A percentile compares a stretch with the other conserved stretches of the same genome.
phyloP scores from a whole-genome alignment of 495 filamentous ascomycete species.

The Articulospora tetracladia region DNA sequence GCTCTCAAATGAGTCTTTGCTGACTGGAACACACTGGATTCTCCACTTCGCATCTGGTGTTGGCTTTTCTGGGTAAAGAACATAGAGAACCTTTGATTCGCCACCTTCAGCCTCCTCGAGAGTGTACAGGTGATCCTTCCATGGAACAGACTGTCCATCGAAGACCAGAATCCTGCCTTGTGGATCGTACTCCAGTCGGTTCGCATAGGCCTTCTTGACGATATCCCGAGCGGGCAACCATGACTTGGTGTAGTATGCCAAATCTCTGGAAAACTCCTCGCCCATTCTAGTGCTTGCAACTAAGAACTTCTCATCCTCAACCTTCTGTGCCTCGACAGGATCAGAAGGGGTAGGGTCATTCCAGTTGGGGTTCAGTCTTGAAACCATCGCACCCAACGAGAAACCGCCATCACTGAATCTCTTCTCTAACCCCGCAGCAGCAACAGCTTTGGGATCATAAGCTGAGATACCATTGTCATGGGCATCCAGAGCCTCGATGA shows the following conservation, averaged over 20 bases:
- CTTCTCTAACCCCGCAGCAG: constrained; percentile 65
- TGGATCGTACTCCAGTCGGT: constrained; percentile 60
- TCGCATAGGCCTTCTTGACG: constrained; percentile 66
- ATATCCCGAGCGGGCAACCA: constrained; percentile 87
- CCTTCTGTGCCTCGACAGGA: constrained; percentile 58
- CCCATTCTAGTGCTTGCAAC: constrained; percentile 78
- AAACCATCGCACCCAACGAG: constrained; percentile 77
- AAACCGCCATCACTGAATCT: constrained; percentile 78
- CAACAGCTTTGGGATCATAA: constrained; percentile 65
- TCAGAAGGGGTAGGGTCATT: constrained; percentile 45
- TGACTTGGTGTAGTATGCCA: constrained; percentile 63
- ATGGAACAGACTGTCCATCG: constrained; percentile 70
- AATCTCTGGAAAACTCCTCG: constrained; percentile 73
- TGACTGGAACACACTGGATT: constrained; percentile 79
- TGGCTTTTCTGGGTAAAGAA: constrained; percentile 84
- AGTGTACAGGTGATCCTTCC: constrained; percentile 93
- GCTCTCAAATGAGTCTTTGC: constrained; percentile 81
- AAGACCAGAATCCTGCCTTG: constrained; percentile 79
- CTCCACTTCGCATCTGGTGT: constrained; percentile 77
- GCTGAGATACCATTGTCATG: constrained; percentile 91
- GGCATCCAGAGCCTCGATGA: constrained; percentile 94
- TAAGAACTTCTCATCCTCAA: constrained; percentile 77
- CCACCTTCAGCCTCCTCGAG: constrained; percentile 62
- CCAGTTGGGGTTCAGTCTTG: constrained; percentile 74
- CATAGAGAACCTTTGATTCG: constrained; percentile 66